Percentiles rank a stretch among this genome's conserved stretches.
These are phyloP conservation scores for Arthrocladium fulminans DNA, from an alignment of 2,329 filamentous ascomycete genomes.

Conservation along the genomic window DNA sequence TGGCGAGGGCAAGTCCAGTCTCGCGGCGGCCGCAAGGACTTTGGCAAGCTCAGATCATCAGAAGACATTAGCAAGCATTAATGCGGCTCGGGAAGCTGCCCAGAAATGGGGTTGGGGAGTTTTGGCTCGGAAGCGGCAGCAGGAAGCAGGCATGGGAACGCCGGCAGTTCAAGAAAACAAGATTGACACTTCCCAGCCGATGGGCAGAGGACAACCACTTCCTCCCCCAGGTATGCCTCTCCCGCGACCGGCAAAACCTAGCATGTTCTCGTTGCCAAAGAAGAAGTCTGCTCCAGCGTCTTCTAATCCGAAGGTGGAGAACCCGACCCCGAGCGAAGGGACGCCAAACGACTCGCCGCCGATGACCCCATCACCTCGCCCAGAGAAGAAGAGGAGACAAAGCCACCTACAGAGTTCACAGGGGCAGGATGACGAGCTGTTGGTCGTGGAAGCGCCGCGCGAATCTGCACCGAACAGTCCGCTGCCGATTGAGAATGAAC, in stretches of 20 bases:
- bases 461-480: slow-evolving; percentile 54
- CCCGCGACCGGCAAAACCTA: slow-evolving; percentile 56
- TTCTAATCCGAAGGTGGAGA: neutral
- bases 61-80: slow-evolving; percentile 35
- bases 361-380: slow-evolving; percentile 20
- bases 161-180: slow-evolving; percentile 27
- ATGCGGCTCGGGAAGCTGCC: slow-evolving; percentile 47
- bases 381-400: slow-evolving; percentile 38
- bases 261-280: slow-evolving; percentile 49
- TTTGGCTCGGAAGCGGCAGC: slow-evolving; percentile 31
- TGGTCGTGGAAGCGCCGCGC: slow-evolving; percentile 57
- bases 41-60: slow-evolving; percentile 26
- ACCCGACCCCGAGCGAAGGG: slow-evolving; percentile 24
- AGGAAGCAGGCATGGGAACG: slow-evolving; percentile 15
- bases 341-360: slow-evolving; percentile 28
- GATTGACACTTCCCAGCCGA: slow-evolving; percentile 46
- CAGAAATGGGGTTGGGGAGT: slow-evolving; percentile 53
- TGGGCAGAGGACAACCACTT: slow-evolving; percentile 72
- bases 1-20: slow-evolving; percentile 10
- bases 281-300: slow-evolving; percentile 53
- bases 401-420: slow-evolving; percentile 25
- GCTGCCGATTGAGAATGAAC: slow-evolving; percentile 29
- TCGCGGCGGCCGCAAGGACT: slow-evolving; percentile 14
- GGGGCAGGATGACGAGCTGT: slow-evolving; percentile 42
- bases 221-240: slow-evolving; percentile 73